Conservation (phyloP, 2,329 filamentous ascomycete species). For the Colletotrichum truncatum region DNA sequence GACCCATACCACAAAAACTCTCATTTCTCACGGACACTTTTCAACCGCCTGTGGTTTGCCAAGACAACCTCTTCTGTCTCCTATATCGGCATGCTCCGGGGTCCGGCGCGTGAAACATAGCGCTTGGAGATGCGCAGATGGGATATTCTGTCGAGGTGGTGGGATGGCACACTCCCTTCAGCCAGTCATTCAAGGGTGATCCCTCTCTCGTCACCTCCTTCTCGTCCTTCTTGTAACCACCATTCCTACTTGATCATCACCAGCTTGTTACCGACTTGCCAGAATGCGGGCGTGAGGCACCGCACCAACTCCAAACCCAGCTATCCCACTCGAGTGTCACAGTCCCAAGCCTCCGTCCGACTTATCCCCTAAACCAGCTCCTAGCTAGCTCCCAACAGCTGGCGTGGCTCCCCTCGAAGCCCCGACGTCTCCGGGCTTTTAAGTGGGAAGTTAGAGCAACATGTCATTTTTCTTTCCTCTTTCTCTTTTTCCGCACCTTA, state of each 20-base stretch:
- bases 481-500: background rate
- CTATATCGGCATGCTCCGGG: conserved; percentile 23
- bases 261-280: background rate
- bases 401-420: background rate
- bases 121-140: conserved; percentile 30
- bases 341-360: background rate
- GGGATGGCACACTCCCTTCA: conserved; percentile 3
- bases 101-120: conserved; percentile 22
- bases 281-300: conserved; percentile 5
- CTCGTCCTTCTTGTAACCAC: background rate
- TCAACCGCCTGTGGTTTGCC: background rate
- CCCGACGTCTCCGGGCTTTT: background rate
- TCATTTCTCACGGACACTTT: background rate
- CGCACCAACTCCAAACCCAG: background rate
- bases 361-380: background rate
- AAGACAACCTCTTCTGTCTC: background rate
- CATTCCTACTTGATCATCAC: background rate
- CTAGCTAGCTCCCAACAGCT: conserved; percentile 5
- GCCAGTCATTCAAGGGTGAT: background rate
- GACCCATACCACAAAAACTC: background rate
- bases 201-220: background rate
- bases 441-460: background rate
- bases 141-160: background rate
- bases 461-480: background rate
- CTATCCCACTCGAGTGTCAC: background rate